These are phyloP conservation scores for Beauveria sp. DNA, from an alignment of 2,329 filamentous ascomycete species.

Conservation along the genomic window DNA sequence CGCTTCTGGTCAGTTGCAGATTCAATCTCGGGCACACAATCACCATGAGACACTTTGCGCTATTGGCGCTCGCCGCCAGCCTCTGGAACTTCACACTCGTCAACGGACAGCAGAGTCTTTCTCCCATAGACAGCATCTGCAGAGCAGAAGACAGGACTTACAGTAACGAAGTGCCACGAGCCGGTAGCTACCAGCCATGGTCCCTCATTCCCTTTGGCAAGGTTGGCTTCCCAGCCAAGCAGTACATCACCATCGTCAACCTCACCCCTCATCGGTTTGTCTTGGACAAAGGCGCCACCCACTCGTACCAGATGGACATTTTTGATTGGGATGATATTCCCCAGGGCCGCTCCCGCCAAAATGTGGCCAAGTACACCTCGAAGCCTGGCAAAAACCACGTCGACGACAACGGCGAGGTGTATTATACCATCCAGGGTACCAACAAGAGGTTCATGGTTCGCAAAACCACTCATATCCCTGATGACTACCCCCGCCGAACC, in stretches of 20 bases:
- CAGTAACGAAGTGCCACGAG: constrained; percentile 10
- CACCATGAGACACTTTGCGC: constrained; percentile 5
- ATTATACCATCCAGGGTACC: constrained; percentile 24
- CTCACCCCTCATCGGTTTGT: constrained; percentile 25
- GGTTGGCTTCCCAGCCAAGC: constrained; percentile 14
- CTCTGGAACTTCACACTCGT: background rate
- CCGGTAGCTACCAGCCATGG: constrained; percentile 12
- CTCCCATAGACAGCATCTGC: constrained; percentile 7
- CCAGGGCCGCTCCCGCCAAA: constrained; percentile 24
- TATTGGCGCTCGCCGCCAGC: constrained; percentile 3
- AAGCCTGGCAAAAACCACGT: constrained; percentile 12
- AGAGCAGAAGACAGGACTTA: constrained; percentile 7
- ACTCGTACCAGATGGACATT: constrained; percentile 24
- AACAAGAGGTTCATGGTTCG: constrained; percentile 23
- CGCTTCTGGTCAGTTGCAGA: background rate
- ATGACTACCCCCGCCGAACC: constrained; percentile 19
- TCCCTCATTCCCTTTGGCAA: constrained; percentile 10
- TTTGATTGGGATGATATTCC: constrained; percentile 27
- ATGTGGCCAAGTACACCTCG: constrained; percentile 20
- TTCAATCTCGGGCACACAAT: background rate
- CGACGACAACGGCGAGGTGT: constrained; percentile 25
- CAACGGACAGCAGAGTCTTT: background rate
- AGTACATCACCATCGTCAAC: constrained; percentile 28
- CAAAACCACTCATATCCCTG: constrained; percentile 23
- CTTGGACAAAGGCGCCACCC: constrained; percentile 17